phyloP scores from a whole-genome alignment of 495 filamentous ascomycete species.

The Parachaetomium inaequale region DNA sequence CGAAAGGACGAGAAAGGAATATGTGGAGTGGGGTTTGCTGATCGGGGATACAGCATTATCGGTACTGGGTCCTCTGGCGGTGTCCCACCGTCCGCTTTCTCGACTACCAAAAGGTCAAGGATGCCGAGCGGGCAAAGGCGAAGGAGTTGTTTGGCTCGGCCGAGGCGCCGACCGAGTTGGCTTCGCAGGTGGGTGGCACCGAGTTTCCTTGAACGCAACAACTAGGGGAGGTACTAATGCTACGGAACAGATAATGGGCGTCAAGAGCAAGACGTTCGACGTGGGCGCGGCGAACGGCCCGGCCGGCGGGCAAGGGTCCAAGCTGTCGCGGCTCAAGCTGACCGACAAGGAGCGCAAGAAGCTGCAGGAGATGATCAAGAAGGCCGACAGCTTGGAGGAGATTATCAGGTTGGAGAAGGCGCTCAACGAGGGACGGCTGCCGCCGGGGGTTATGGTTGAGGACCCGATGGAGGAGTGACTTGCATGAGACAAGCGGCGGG shows the following conservation, averaged over 20 bases:
- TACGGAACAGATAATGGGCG: constrained; percentile 69
- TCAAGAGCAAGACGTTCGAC: constrained; percentile 82
- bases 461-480: constrained; percentile 56
- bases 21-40: neutral
- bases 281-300: constrained; percentile 44
- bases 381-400: constrained; percentile 82
- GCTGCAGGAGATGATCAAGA: constrained; percentile 50
- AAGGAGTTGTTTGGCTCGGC: constrained; percentile 75
- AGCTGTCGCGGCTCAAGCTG: constrained; percentile 59
- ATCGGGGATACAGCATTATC: constrained; percentile 68
- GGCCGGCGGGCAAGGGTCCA: constrained; percentile 46
- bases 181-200: constrained; percentile 46
- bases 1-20: neutral
- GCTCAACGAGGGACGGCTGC: constrained; percentile 80
- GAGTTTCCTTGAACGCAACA: too few relatives aligned
- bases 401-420: constrained; percentile 79
- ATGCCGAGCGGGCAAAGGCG: constrained; percentile 72
- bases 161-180: constrained; percentile 73
- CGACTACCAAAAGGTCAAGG: constrained; percentile 88
- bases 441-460: constrained; percentile 57
- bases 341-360: constrained; percentile 77
- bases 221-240: constrained; percentile 2
- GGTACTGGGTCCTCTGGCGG: constrained; percentile 86
- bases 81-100: constrained; percentile 83
- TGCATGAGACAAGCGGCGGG: neutral